Base-by-base conservation (phyloP, 2,329 filamentous ascomycete species). In the Passalora sequoiae region DNA sequence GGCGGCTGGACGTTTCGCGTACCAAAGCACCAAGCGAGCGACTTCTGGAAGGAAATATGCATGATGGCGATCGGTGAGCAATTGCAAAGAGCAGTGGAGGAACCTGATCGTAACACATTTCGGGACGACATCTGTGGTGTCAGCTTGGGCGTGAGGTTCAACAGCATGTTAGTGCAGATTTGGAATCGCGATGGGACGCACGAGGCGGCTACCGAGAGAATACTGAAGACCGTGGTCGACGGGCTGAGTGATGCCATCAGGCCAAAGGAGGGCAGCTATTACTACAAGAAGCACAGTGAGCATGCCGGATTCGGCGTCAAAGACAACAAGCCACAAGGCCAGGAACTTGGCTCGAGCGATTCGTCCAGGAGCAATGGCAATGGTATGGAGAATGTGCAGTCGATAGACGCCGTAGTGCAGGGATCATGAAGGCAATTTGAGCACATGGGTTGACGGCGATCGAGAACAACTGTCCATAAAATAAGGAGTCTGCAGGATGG, bases 1-100 rank as follows among this genome's bases (percentile, higher is more conserved):
- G 91, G 91, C 38, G 84, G 85, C 63, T 96, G 88, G 88, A 94
- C 88, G 16, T 94, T 97, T 68, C 82, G 89, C 38, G 83, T 96
- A 32, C 81, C 83, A 51, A 95, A 94, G 72, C 75, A 73, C 49
- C 75, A 77, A 27, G 75, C 73, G 2, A 77, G 80, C 2, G 83
- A 83, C 57, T 84, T 86, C 61, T 96, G 84, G 87, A 89, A 82
- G 57, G 81, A 83, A 62, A 75, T 95, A 49, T 80, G 89, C 69
- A 70, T 91, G 62, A 75, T 92, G 65, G 87, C 87, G 24, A 86
- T 92, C 49, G 87, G 87, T 24, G 87, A 94, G 72, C 77, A 83
- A 60, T 70, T 94, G 50, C 84, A 92, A 69, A 74, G 77, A 52
- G 83, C 78, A 12, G 72, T 94, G 8, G 84, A 85, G 40, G 68